Conservation (phyloP, 2,329 filamentous ascomycete genomes). For the Aspergillus sp. region DNA sequence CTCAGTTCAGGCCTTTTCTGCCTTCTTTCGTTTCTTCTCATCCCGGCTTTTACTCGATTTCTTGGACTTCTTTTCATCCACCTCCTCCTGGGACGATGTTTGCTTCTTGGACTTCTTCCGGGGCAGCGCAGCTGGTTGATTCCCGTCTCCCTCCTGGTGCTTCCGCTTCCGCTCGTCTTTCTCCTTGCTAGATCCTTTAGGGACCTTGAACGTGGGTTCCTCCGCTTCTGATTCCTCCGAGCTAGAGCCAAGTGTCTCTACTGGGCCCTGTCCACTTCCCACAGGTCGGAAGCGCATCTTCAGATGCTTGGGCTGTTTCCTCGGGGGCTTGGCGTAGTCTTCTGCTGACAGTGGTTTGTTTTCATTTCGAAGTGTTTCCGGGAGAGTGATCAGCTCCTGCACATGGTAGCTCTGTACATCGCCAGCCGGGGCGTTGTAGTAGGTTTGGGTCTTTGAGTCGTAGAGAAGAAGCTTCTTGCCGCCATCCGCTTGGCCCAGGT, state of each 20-base stretch:
- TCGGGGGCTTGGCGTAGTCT: slow-evolving; percentile 29
- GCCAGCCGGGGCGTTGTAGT: slow-evolving; percentile 19
- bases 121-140: slow-evolving; percentile 18
- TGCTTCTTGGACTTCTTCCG: slow-evolving; percentile 40
- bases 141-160: slow-evolving; percentile 23
- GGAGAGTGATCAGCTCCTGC: slow-evolving; percentile 32
- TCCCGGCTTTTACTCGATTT: slow-evolving; percentile 32
- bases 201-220: slow-evolving; percentile 26
- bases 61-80: slow-evolving; percentile 22
- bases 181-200: slow-evolving; percentile 18
- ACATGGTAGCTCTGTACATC: slow-evolving; percentile 31
- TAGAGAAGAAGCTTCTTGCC: slow-evolving; percentile 33
- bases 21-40: slow-evolving; percentile 38
- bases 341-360: slow-evolving; percentile 20
- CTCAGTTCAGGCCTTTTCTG: slow-evolving; percentile 25
- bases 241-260: slow-evolving; percentile 32
- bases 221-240: slow-evolving; percentile 35
- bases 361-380: slow-evolving; percentile 17
- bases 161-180: slow-evolving; percentile 36
- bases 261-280: slow-evolving; percentile 27
- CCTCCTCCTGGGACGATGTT: slow-evolving; percentile 15
- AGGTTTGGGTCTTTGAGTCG: slow-evolving; percentile 30
- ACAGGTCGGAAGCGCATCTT: slow-evolving; percentile 43
- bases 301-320: slow-evolving; percentile 38
- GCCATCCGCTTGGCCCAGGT: slow-evolving; percentile 21